phyloP scores from a whole-genome alignment of 179 eudicot species.

The Drosera spatulata region DNA sequence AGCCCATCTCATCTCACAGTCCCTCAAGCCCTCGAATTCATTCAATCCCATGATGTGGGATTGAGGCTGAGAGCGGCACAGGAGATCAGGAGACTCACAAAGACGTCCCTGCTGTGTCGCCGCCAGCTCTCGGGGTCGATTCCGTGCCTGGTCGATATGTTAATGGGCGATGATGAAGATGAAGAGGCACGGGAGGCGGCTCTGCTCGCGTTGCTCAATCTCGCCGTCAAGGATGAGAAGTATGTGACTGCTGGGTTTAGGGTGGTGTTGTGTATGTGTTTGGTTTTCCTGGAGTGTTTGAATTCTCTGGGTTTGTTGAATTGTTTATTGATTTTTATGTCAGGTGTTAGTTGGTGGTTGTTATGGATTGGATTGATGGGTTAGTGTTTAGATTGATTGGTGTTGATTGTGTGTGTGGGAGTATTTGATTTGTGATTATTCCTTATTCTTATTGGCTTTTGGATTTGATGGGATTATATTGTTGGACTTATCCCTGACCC shows the following conservation, averaged over 20 bases:
- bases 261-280: not conserved
- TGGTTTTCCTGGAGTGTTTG: not conserved
- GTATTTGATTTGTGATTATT: no score
- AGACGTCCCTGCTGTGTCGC: slow-evolving; percentile 78
- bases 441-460: no score
- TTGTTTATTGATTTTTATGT: not conserved
- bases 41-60: slow-evolving; percentile 43
- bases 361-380: not conserved
- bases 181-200: slow-evolving; percentile 56
- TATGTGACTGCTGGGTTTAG: slow-evolving; percentile 6
- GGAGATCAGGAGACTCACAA: slow-evolving; percentile 90
- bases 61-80: slow-evolving; percentile 54
- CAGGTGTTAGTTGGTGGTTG: not conserved
- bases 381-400: not conserved
- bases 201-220: slow-evolving; percentile 88
- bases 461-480: no score
- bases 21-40: slow-evolving; percentile 33
- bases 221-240: slow-evolving; percentile 95
- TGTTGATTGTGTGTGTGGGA: no score
- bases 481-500: no score
- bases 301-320: not conserved
- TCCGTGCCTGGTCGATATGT: slow-evolving; percentile 69
- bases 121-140: slow-evolving; percentile 67
- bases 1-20: slow-evolving; percentile 19
- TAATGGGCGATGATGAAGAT: slow-evolving; percentile 29